These are phyloP conservation scores for Setaria italica DNA, from an alignment of 202 grass and related monocot genomes.

Conservation along the genomic window DNA sequence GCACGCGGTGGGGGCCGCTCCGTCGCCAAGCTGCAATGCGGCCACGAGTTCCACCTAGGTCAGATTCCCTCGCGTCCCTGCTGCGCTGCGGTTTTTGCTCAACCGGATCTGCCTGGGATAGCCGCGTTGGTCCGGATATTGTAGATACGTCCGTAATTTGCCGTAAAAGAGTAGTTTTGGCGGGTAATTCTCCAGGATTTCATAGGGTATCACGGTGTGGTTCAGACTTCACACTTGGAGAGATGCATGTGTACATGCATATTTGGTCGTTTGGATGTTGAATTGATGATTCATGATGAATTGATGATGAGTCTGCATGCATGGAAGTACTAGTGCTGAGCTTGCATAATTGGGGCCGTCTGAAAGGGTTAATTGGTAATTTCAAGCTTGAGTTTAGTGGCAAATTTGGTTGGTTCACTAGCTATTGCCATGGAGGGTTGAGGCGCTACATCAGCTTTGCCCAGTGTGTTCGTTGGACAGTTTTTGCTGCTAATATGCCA, in stretches of 20 bases:
- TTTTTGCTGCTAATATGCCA: not conserved
- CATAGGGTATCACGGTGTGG: not conserved
- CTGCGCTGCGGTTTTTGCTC: not conserved
- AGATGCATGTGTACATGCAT: conserved; percentile 22
- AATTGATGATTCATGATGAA: not conserved
- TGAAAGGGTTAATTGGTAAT: conserved; percentile 10
- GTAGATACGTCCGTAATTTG: not conserved
- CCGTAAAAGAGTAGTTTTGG: not conserved
- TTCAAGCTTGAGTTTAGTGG: not conserved
- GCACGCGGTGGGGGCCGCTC: conserved; percentile 56
- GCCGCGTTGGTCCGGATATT: not conserved
- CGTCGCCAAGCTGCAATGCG: conserved; percentile 87
- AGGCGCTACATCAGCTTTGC: not conserved
- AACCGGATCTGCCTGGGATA: conserved; percentile 40
- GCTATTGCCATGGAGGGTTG: not conserved
- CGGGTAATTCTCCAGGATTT: not conserved
- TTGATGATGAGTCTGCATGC: not conserved
- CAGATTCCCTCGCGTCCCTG: conserved; percentile 29
- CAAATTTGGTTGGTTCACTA: not conserved
- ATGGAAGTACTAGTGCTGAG: not conserved
- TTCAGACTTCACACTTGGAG: not conserved
- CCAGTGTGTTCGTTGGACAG: not conserved
- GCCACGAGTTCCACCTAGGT: conserved; percentile 98
- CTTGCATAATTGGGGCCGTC: not conserved
- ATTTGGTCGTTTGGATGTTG: not conserved